Conservation (phyloP, 768 basidiomycete species). For the Pleurotus eryngii region DNA sequence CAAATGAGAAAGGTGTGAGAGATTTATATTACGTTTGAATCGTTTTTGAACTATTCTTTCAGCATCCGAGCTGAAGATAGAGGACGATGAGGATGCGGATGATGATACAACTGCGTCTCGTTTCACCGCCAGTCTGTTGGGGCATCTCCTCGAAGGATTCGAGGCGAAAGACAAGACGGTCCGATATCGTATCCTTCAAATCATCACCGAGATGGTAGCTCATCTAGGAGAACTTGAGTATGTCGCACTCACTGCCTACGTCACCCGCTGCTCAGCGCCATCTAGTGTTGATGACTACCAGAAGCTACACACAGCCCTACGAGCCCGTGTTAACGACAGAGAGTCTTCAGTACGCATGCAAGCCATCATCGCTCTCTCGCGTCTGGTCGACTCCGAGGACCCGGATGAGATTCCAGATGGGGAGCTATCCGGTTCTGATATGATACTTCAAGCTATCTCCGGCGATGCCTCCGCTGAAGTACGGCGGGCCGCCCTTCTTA, state of each 20-base stretch:
- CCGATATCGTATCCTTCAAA: conserved; percentile 74
- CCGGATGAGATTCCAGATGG: conserved; percentile 45
- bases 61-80: conserved; percentile 39
- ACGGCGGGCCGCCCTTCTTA: conserved; percentile 72
- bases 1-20: conserved; percentile 70
- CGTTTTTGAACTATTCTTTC: neutral
- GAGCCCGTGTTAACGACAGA: conserved; percentile 77
- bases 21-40: neutral
- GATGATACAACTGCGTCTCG: conserved; percentile 66
- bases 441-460: conserved; percentile 63
- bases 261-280: neutral
- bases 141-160: conserved; percentile 74
- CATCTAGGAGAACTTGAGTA: conserved; percentile 86
- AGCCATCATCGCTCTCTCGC: conserved; percentile 76
- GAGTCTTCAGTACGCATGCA: conserved; percentile 75
- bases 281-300: conserved; percentile 74
- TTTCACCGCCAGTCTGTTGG: conserved; percentile 62
- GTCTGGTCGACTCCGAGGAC: conserved; percentile 71
- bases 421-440: conserved; percentile 50
- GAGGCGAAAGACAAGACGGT: conserved; percentile 83
- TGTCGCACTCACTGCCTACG: conserved; percentile 21
- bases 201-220: conserved; percentile 77
- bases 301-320: conserved; percentile 54
- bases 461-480: conserved; percentile 87
- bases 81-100: conserved; percentile 40